Percentiles rank a stretch among this genome's conserved stretches.
Conservation (phyloP, 2,329 filamentous ascomycete genomes). For the Ophiostoma tasmaniense region DNA sequence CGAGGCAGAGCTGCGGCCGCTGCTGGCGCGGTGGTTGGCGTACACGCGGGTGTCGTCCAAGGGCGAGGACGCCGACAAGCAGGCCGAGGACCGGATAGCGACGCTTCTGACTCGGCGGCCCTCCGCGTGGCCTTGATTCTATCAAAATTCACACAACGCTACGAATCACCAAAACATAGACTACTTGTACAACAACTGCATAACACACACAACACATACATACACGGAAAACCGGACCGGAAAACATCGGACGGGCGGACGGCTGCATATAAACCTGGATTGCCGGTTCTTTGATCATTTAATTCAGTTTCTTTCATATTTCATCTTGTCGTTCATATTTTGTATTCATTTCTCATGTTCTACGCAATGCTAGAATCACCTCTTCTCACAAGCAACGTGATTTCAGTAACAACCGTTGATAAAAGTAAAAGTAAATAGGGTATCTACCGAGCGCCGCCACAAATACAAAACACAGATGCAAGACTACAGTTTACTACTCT, state of each 20-base stretch:
- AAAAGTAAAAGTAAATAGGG: neutral
- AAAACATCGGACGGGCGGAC: neutral
- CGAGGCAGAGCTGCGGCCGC: conserved; percentile 45
- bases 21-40: conserved; percentile 41
- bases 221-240: neutral
- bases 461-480: neutral
- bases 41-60: conserved; percentile 26
- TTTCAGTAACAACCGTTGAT: neutral
- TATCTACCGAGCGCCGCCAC: neutral
- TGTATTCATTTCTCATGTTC: neutral
- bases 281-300: neutral
- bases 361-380: neutral
- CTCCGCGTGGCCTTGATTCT: conserved; percentile 18
- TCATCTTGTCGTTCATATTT: neutral
- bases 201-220: neutral
- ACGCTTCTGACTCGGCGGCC: conserved; percentile 18
- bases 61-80: neutral
- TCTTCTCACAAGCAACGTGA: neutral
- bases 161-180: neutral
- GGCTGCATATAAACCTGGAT: conserved; percentile 4
- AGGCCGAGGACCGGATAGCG: conserved; percentile 3
- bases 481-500: conserved; percentile 4
- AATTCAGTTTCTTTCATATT: neutral
- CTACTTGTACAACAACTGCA: neutral
- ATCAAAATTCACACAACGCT: neutral